phyloP scores from a whole-genome alignment of 1,284 basidiomycete species.

The Sphagnurus paluster region DNA sequence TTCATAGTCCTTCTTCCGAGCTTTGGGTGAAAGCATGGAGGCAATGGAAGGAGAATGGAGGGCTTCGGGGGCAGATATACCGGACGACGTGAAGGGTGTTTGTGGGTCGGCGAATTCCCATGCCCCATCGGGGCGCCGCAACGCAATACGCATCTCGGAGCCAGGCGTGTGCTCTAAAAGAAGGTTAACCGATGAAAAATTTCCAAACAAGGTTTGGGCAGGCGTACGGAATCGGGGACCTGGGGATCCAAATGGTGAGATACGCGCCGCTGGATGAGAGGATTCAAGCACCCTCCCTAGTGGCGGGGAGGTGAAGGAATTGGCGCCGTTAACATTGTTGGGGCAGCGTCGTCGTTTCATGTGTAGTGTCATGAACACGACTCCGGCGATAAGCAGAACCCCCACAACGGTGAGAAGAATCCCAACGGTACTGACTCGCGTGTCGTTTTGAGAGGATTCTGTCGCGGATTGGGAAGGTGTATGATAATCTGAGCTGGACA shows the following conservation, averaged over 20 bases:
- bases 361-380: slow-evolving; percentile 21
- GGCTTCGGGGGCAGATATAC: slow-evolving; percentile 35
- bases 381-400: slow-evolving; percentile 11
- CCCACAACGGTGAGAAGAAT: slow-evolving; percentile 16
- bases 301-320: slow-evolving; percentile 19
- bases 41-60: slow-evolving; percentile 29
- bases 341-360: slow-evolving; percentile 24
- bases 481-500: slow-evolving; percentile 8
- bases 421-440: slow-evolving; percentile 9
- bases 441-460: slow-evolving; percentile 1
- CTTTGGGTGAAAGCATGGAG: slow-evolving; percentile 18
- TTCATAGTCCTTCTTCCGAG: slow-evolving; percentile 17
- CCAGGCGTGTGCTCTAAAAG: slow-evolving; percentile 39
- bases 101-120: slow-evolving; percentile 43
- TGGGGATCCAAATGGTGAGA: slow-evolving; percentile 34
- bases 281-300: slow-evolving; percentile 24
- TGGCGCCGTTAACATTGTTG: slow-evolving; percentile 11
- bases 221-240: slow-evolving; percentile 33
- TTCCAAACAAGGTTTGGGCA: neutral
- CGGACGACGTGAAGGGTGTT: slow-evolving; percentile 36
- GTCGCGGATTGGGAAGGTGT: slow-evolving; percentile 4
- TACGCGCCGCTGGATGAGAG: slow-evolving; percentile 32
- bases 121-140: slow-evolving; percentile 40
- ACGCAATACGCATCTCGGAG: slow-evolving; percentile 44
- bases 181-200: neutral